Evolutionary conservation across 768 basidiomycete genomes (phyloP).

Genomic region (Boletus vinaceobasis): DNA sequence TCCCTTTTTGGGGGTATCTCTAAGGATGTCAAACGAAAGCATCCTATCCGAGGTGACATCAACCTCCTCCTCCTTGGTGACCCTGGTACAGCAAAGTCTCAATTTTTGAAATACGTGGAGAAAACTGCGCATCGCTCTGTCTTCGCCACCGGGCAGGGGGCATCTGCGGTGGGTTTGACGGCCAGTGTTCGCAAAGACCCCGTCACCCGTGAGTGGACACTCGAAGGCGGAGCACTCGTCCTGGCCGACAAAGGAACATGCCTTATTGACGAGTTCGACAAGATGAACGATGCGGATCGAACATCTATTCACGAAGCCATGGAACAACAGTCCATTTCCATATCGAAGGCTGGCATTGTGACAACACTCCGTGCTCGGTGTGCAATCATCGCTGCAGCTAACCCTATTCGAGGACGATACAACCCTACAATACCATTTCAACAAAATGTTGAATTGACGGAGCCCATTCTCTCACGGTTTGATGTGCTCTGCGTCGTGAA

Average conservation of each 20-base stretch:
- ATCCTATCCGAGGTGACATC: constrained; percentile 95
- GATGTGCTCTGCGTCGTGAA: constrained; percentile 98
- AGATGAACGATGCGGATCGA: constrained; percentile 98
- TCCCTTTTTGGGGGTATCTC: constrained; percentile 92
- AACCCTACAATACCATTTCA: constrained; percentile 98
- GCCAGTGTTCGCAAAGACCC: constrained; percentile 99
- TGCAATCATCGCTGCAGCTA: constrained; percentile 96
- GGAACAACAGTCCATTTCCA: constrained; percentile 99
- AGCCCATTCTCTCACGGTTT: constrained; percentile 96
- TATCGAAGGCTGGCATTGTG: constrained; percentile 97
- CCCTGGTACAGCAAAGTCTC: constrained; percentile 98
- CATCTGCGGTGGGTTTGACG: constrained; percentile 96
- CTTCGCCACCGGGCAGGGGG: constrained; percentile 97
- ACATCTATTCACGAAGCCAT: constrained; percentile 99
- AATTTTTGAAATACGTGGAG: constrained; percentile 98
- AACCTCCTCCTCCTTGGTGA: constrained; percentile 95
- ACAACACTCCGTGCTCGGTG: constrained; percentile 98
- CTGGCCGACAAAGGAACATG: constrained; percentile 97
- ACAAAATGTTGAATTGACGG: constrained; percentile 97
- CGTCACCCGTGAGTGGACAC: constrained; percentile 95
- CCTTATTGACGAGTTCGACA: constrained; percentile 98
- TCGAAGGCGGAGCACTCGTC: constrained; percentile 98
- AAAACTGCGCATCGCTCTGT: constrained; percentile 98
- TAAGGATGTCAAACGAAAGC: constrained; percentile 96
- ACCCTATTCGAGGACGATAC: constrained; percentile 95